These are phyloP conservation scores for Penicillium sp. DNA, from an alignment of 2,329 filamentous ascomycete genomes.

Conservation along the genomic window DNA sequence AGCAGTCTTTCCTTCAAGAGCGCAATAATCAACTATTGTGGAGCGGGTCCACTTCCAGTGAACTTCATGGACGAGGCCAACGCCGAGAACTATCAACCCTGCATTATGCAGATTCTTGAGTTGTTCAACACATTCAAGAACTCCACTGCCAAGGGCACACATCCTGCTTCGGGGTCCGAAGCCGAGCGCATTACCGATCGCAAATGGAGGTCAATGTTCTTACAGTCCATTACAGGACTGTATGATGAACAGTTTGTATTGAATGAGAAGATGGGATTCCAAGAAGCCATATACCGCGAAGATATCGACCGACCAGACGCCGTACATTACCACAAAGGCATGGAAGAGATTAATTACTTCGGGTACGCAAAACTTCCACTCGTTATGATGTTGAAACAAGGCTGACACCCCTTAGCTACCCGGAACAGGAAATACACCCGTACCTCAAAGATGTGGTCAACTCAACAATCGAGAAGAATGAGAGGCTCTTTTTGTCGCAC, in stretches of 20 bases:
- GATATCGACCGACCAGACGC: conserved; percentile 28
- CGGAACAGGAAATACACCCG: conserved; percentile 21
- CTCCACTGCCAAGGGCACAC: background rate
- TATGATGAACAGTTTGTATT: conserved; percentile 32
- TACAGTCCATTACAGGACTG: conserved; percentile 34
- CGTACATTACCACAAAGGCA: conserved; percentile 35
- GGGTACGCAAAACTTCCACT: conserved; percentile 32
- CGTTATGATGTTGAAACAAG: background rate
- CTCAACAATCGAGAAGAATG: conserved; percentile 24
- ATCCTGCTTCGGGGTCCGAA: background rate
- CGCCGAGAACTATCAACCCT: conserved; percentile 34
- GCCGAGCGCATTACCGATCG: conserved; percentile 20
- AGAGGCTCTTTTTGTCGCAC: conserved; percentile 34
- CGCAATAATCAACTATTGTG: conserved; percentile 33
- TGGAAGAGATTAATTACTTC: conserved; percentile 46
- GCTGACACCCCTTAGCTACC: conserved; percentile 12
- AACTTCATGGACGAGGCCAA: conserved; percentile 34
- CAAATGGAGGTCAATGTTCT: conserved; percentile 34
- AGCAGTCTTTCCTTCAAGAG: conserved; percentile 38
- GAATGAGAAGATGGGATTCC: conserved; percentile 41
- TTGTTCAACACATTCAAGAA: conserved; percentile 32
- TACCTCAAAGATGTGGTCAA: conserved; percentile 35
- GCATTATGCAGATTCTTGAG: conserved; percentile 34
- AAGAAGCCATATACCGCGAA: conserved; percentile 31
- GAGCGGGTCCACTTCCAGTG: conserved; percentile 30